Base-by-base conservation (phyloP, 306 rosid species). In the Acacia acuminata region DNA sequence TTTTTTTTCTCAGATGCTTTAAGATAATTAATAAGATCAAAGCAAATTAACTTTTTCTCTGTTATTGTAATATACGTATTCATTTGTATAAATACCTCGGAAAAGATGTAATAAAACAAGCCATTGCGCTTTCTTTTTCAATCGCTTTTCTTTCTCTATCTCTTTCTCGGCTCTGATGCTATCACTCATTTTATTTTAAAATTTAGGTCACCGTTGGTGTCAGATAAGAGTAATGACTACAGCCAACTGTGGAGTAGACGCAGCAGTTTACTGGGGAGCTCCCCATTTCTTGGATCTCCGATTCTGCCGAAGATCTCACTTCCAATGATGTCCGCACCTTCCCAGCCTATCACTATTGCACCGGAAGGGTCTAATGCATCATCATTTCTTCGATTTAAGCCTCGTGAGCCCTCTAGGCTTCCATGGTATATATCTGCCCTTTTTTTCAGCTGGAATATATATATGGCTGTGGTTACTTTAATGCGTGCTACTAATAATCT, bases 121-220 rank as follows among this genome's bases (percentile, higher is more conserved):
- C 10, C 65, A 38, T 38, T 8, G 14, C 65, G 1, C 65, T 58
- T 58, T 58, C 65, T 32, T 58, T 10, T 58, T 58, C 65, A 22
- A n/a, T 24, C 13, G 22, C 5, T 58, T 10, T 58, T 58, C 32
- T 58, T 58, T 58, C 32, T 9, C 10, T n/a, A 11, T n/a, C 64
- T 53, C 25, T 19, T 30, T 30, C 25, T 19, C 11, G 61, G 4
- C 11, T 55, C 61, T 55, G 27, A 22, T 10, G 8, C 32, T 58
- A 58, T 58, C 17, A 60, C 48, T 60, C 40, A 8, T 61, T 78
- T 24, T 17, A 40, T 68, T 55, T 43, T 48, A 3, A 56, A 82
- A 82, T 79, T 25, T 48, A 82, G 88, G 88, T 22, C 81, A 0
- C 82, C 6, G 8, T 73, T 2, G 4, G 43, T 44, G 17, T 24